phyloP scores from a whole-genome alignment of 306 rosid species.

The Vicia faba region DNA sequence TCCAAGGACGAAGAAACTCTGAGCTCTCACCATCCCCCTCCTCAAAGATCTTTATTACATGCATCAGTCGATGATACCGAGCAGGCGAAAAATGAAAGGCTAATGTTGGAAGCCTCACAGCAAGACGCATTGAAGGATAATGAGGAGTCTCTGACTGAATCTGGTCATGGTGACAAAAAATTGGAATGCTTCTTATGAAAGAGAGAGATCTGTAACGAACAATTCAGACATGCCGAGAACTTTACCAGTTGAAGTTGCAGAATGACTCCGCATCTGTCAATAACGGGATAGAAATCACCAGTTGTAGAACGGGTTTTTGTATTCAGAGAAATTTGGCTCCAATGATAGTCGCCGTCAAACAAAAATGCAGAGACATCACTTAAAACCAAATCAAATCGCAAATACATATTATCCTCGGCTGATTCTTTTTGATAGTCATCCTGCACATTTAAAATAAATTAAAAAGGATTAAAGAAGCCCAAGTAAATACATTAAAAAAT shows the following conservation, averaged over 20 bases:
- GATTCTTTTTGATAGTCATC: conserved; percentile 62
- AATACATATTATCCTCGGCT: conserved; percentile 70
- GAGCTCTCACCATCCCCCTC: conserved; percentile 63
- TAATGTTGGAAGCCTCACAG: conserved; percentile 82
- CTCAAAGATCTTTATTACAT: conserved; percentile 77
- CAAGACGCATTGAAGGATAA: conserved; percentile 79
- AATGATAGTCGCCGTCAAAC: conserved; percentile 86
- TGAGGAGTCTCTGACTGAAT: conserved; percentile 70
- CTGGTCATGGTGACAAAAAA: conserved; percentile 46
- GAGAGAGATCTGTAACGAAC: conserved; percentile 8
- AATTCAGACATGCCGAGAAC: conserved; percentile 29
- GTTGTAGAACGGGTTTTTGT: conserved; percentile 43
- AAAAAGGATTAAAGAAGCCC: conserved; percentile 18
- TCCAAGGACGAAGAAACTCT: conserved; percentile 70
- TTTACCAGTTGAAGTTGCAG: conserved; percentile 85
- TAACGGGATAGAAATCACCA: conserved; percentile 68
- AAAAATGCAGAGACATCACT: conserved; percentile 95
- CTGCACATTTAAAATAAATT: conserved; percentile 42
- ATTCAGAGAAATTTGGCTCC: conserved; percentile 63
- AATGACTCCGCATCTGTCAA: conserved; percentile 83
- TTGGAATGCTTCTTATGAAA: conserved; percentile 13
- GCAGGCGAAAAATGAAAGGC: conserved; percentile 97
- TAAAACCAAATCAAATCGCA: conserved; percentile 82
- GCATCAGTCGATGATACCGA: conserved; percentile 91
- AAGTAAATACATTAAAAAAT: conserved; percentile 15